These are phyloP conservation scores for Colletotrichum truncatum DNA, from an alignment of 2,329 filamentous ascomycete genomes.

Conservation along the genomic window DNA sequence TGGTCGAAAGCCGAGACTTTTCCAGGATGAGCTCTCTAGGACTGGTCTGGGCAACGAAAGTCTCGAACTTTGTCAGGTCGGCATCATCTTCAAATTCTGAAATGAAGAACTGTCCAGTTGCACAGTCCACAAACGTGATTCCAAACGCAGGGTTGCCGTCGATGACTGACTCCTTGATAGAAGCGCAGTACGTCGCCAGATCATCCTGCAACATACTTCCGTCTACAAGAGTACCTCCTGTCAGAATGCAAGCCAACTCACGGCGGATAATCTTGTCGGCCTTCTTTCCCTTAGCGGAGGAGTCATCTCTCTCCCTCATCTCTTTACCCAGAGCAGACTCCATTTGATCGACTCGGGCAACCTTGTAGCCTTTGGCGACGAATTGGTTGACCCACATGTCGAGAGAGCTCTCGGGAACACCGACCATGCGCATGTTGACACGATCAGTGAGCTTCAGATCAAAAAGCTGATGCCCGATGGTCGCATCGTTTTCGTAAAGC, in stretches of 20 bases:
- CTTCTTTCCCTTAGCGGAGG: slow-evolving; percentile 69
- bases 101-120: slow-evolving; percentile 94
- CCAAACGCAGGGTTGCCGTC: slow-evolving; percentile 86
- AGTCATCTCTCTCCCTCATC: slow-evolving; percentile 90
- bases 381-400: slow-evolving; percentile 99
- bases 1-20: slow-evolving; percentile 86
- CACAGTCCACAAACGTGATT: slow-evolving; percentile 92
- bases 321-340: slow-evolving; percentile 96
- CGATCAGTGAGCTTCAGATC: slow-evolving; percentile 97
- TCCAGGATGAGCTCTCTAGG: slow-evolving; percentile 91
- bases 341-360: slow-evolving; percentile 95
- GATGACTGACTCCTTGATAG: slow-evolving; percentile 84
- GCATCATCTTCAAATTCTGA: slow-evolving; percentile 91
- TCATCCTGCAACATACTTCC: slow-evolving; percentile 97
- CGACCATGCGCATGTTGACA: slow-evolving; percentile 99
- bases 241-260: slow-evolving; percentile 90
- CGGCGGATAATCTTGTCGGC: slow-evolving; percentile 93
- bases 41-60: slow-evolving; percentile 89
- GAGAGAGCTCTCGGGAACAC: slow-evolving; percentile 94
- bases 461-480: slow-evolving; percentile 94
- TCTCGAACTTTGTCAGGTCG: slow-evolving; percentile 97
- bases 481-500: slow-evolving; percentile 97
- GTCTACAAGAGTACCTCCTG: slow-evolving; percentile 91
- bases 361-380: slow-evolving; percentile 97
- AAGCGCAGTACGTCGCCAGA: slow-evolving; percentile 95